These are phyloP conservation scores for Cenchrus americanus DNA, from an alignment of 176 grass and related monocot genomes.

Conservation along the genomic window DNA sequence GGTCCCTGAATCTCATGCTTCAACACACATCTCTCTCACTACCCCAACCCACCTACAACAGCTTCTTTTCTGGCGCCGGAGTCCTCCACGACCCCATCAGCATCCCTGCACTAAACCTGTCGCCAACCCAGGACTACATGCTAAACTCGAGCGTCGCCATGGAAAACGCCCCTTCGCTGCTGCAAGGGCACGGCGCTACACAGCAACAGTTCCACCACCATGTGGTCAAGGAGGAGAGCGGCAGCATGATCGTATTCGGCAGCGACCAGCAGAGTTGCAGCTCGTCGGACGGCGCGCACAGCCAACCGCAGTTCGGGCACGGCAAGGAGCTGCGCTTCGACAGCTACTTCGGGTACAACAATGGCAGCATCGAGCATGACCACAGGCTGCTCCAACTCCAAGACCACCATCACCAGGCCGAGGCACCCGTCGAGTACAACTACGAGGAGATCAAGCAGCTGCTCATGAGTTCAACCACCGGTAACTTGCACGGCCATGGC, in stretches of 20 bases:
- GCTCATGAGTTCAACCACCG: slow-evolving; percentile 44
- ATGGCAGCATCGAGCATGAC: slow-evolving; percentile 25
- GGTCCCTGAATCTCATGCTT: slow-evolving; percentile 46
- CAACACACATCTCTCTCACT: slow-evolving; percentile 15
- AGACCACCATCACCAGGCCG: slow-evolving; percentile 26
- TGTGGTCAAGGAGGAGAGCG: slow-evolving; percentile 48
- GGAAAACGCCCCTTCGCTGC: not conserved
- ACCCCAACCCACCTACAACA: slow-evolving; percentile 28
- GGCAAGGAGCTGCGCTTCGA: slow-evolving; percentile 56
- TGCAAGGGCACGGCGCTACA: not conserved
- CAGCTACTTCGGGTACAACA: slow-evolving; percentile 35
- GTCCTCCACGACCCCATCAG: slow-evolving; percentile 21
- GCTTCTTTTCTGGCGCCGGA: slow-evolving; percentile 46
- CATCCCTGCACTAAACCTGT: slow-evolving; percentile 24
- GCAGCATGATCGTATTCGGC: slow-evolving; percentile 79
- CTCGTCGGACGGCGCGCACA: slow-evolving; percentile 44
- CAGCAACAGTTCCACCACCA: slow-evolving; percentile 37
- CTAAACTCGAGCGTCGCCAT: slow-evolving; percentile 20
- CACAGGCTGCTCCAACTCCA: slow-evolving; percentile 39
- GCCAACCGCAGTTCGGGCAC: slow-evolving; percentile 25
- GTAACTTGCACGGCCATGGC: slow-evolving; percentile 9
- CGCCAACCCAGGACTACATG: slow-evolving; percentile 32
- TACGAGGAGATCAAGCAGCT: slow-evolving; percentile 92
- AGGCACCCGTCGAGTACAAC: slow-evolving; percentile 64
- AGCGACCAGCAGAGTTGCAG: slow-evolving; percentile 75